Base-by-base conservation (phyloP, 2,329 filamentous ascomycete species). In the Pseudogymnoascus sp. region DNA sequence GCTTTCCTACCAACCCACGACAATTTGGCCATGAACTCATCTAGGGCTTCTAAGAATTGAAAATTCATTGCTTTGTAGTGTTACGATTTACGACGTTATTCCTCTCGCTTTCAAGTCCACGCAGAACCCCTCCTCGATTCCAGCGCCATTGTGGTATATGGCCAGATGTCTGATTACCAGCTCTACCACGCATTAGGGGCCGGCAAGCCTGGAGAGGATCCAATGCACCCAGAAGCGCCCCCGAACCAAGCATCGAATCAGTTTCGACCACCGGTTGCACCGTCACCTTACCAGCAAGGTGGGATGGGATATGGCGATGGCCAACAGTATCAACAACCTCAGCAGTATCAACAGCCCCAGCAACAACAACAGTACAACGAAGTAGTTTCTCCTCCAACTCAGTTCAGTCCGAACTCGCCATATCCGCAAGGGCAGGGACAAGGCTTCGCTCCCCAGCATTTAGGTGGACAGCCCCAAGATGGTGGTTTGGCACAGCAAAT, bases 401-500 rank as follows among this genome's bases (percentile, higher is more conserved):
- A 61, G 33, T 61, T 37, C 24, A 60, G 26, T 50, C 50, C 42
- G 11, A 61, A 21, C 14, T 53, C 31, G 14, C 37, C 68, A 6
- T 72, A 71, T 35, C 75, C 74, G 11, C 69, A 70, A 29, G 67
- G 66, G 26, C 72, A 72, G 38, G 64, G 67, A n/a, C 68, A 68
- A 42, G 70, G 67, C 26, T 70, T 73, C 56, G 71, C 70, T 35
- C 75, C 71, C 61, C 74, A 74, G 65, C 70, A 65, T 60, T 64
- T 53, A 66, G 62, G 63, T 69, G 71, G 74, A 21, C 72, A 74
- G 42, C 71, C 74, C 62, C 76, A 76, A 64, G 81, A 85, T 69
- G 76, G 72, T 63, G 80, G 79, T 14, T 74, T 91, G 65, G 82
- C 86, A 56, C 82, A 86, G 63, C 91, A 96, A 75, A 89, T 96